phyloP scores from a whole-genome alignment of 2,329 filamentous ascomycete species.

The Stemphylium vesicarium region DNA sequence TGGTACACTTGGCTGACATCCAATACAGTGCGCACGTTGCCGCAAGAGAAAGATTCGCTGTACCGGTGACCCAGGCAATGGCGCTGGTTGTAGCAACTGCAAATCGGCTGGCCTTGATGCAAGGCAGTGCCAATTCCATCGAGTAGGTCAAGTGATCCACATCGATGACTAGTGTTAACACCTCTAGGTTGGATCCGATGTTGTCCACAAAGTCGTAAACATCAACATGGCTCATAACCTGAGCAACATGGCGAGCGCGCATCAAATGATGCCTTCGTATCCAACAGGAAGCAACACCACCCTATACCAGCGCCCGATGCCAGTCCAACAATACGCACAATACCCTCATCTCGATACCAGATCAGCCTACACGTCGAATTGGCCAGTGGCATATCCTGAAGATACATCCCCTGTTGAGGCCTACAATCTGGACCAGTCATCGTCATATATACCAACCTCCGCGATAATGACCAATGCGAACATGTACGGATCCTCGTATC shows the following conservation, averaged over 20 bases:
- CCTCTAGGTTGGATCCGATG: conserved; percentile 42
- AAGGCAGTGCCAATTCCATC: conserved; percentile 74
- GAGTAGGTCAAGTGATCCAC: conserved; percentile 60
- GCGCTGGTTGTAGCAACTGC: conserved; percentile 83
- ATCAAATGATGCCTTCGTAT: conserved; percentile 34
- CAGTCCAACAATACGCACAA: conserved; percentile 22
- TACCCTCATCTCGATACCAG: conserved; percentile 32
- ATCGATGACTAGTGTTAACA: conserved; percentile 12
- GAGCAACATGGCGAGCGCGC: conserved; percentile 23
- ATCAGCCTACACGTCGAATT: conserved; percentile 25
- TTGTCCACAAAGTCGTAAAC: conserved; percentile 33
- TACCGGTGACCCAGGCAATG: conserved; percentile 80
- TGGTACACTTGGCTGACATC: conserved; percentile 1
- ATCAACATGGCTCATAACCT: conserved; percentile 24
- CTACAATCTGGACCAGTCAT: conserved; percentile 32
- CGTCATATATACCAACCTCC: conserved; percentile 28
- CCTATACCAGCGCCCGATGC: conserved; percentile 22
- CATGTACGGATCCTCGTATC: conserved; percentile 23
- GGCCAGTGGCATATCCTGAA: conserved; percentile 35
- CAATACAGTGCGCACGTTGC: conserved; percentile 78
- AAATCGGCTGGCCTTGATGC: conserved; percentile 71
- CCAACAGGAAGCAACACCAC: conserved; percentile 8
- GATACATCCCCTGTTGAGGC: conserved; percentile 38
- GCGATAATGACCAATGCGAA: conserved; percentile 16
- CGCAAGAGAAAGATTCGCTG: conserved; percentile 94